A percentile compares a stretch with the other conserved stretches of the same genome.
Conservation (phyloP, 805 yeast species). For the Lipomyces sp. region DNA sequence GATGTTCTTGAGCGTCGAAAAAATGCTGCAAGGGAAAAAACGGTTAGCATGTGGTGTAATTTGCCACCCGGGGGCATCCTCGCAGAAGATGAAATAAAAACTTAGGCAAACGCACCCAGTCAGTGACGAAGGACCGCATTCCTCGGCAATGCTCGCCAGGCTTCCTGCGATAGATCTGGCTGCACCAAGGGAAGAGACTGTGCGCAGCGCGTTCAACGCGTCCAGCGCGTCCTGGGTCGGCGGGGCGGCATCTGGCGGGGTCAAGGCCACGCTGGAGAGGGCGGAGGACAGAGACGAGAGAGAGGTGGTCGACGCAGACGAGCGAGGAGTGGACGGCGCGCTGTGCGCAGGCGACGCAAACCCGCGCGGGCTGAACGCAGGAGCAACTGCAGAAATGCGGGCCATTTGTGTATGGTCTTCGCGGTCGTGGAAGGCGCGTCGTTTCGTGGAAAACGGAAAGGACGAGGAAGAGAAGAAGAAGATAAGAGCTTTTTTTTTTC, state of each 20-base stretch:
- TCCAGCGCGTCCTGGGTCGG: slow-evolving; percentile 65
- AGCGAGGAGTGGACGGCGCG: slow-evolving; percentile 18
- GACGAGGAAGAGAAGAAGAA: neutral
- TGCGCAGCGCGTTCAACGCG: slow-evolving; percentile 50
- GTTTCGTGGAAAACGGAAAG: neutral
- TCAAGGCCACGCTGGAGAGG: slow-evolving; percentile 50
- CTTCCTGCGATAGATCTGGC: slow-evolving; percentile 53
- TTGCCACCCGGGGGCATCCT: neutral
- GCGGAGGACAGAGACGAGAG: slow-evolving; percentile 47
- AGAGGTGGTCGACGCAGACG: slow-evolving; percentile 46
- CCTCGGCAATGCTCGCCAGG: slow-evolving; percentile 50
- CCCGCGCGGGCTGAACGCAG: slow-evolving; percentile 8
- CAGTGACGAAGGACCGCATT: slow-evolving; percentile 48
- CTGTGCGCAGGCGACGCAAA: slow-evolving; percentile 21
- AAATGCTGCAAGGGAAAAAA: slow-evolving; percentile 38
- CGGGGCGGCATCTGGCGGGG: no score
- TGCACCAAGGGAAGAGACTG: slow-evolving; percentile 52
- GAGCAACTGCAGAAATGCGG: slow-evolving; percentile 10
- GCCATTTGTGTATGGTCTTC: no score
- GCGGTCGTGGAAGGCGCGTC: neutral
- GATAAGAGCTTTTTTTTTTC: slow-evolving; percentile 2
- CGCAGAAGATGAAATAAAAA: neutral
- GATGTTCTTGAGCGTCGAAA: slow-evolving; percentile 61
- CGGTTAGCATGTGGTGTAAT: no score
- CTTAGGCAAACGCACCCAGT: slow-evolving; percentile 38